Percentiles rank a stretch among this genome's conserved stretches.
Conservation (phyloP, 805 yeast genomes). For the Ogataea polymorpha region DNA sequence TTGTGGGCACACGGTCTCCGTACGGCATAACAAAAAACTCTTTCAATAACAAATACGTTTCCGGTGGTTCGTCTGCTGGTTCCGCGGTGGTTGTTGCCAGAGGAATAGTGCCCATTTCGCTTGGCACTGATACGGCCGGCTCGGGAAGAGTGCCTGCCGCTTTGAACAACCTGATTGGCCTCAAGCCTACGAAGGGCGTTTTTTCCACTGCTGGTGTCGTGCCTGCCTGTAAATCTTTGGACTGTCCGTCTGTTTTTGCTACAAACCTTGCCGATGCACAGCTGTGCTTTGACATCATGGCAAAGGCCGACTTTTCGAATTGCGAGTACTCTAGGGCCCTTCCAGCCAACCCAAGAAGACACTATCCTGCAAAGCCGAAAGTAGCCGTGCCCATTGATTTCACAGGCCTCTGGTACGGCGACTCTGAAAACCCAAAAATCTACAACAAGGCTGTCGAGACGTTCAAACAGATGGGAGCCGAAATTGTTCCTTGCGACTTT, state of each 20-base stretch:
- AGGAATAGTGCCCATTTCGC: constrained; percentile 83
- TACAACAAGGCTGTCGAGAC: constrained; percentile 59
- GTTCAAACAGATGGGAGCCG: constrained; percentile 52
- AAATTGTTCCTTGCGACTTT: constrained; percentile 64
- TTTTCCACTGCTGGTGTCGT: constrained; percentile 90
- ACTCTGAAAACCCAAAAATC: constrained; percentile 68
- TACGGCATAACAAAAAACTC: constrained; percentile 87
- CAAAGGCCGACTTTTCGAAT: constrained; percentile 59
- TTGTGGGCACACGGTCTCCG: constrained; percentile 93
- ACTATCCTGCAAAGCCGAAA: constrained; percentile 56
- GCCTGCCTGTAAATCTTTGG: constrained; percentile 94
- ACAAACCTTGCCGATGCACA: constrained; percentile 82
- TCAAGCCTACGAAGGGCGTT: constrained; percentile 89
- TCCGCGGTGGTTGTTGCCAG: constrained; percentile 89
- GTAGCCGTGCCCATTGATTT: constrained; percentile 75
- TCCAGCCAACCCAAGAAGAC: constrained; percentile 62
- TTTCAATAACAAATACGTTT: constrained; percentile 71
- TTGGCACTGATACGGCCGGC: constrained; percentile 98
- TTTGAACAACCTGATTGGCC: constrained; percentile 83
- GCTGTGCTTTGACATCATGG: constrained; percentile 64
- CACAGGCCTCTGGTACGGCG: constrained; percentile 70
- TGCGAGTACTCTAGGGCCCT: constrained; percentile 80
- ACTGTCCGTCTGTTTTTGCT: constrained; percentile 86
- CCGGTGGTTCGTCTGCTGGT: constrained; percentile 96
- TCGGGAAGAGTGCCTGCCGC: constrained; percentile 98